Base-by-base conservation (phyloP, 2,329 filamentous ascomycete species). In the Aspergillus intermedius region DNA sequence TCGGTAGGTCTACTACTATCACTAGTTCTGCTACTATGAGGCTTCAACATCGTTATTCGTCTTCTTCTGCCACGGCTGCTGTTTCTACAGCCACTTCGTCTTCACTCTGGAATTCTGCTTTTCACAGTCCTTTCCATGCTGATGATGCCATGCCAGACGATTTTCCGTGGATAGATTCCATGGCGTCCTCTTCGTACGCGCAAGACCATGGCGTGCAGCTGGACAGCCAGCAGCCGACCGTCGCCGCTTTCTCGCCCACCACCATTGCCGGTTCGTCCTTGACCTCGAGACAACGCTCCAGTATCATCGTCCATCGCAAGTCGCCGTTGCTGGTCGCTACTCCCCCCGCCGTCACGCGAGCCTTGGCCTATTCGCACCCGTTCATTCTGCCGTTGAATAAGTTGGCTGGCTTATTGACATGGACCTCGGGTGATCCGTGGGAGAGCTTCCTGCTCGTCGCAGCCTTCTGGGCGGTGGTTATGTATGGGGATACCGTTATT, bases 241-340 rank as follows among this genome's bases (percentile, higher is more conserved):
- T 87, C 64, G 93, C 93, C 55, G 81, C 88, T 61, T 98, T 98
- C 74, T 93, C 91, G 4, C 91, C 93, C 28, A 80, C 85, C 19
- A 88, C 86, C 19, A 80, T 91, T 57, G 85, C 83, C 41, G 81
- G 85, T 49, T 79, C 80, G 34, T 79, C 83, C 4, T 77, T 85
- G 42, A 80, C 83, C 34, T 82, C 83, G 39, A 86, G 87, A 63
- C 86, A 91, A 53, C 83, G 88, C 42, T 94, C 89, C 15, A 94
- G 89, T 49, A 91, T 98, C 59, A 83, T 97, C 58, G 91, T 98
- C 17, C 91, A 97, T 70, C 91, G 95, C 68, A 98, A 97, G 72
- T 95, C 89, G 13, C 93, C 93, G 9, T 73, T 98, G 42, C 79
- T 98, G 15, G 84, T 95, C 51, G 90, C 91, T 13, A 98, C 93